These are phyloP conservation scores for Coemansia sp. DNA, from an alignment of 192 early-diverging fungal species.

Conservation along the genomic window DNA sequence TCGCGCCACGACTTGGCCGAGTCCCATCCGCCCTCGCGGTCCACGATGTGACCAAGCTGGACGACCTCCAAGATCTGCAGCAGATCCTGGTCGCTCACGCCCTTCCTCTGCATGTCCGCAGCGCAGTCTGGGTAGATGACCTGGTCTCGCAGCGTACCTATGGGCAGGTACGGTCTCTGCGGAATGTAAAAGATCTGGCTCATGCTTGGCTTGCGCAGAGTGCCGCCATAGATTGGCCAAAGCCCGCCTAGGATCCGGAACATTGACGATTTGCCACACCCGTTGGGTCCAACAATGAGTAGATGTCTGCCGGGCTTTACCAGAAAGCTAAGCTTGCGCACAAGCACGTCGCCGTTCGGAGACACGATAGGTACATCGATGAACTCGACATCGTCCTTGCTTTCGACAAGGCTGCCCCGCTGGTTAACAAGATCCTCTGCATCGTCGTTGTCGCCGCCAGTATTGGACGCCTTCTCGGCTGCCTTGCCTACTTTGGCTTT, in stretches of 20 bases:
- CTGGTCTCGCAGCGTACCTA: conserved; percentile 95
- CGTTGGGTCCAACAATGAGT: conserved; percentile 93
- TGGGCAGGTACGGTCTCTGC: conserved; percentile 94
- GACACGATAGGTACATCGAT: conserved; percentile 89
- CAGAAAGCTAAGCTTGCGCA: conserved; percentile 82
- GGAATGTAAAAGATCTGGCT: conserved; percentile 97
- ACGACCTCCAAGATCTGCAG: conserved; percentile 79
- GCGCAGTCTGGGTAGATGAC: conserved; percentile 94
- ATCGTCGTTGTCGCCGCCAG: background rate
- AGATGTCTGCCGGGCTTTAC: conserved; percentile 89
- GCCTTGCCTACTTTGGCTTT: conserved; percentile 61
- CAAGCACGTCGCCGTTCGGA: conserved; percentile 92
- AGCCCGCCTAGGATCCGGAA: conserved; percentile 95
- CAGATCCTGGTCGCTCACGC: conserved; percentile 77
- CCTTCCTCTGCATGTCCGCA: conserved; percentile 72
- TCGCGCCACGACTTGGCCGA: conserved; percentile 85
- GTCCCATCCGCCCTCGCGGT: conserved; percentile 90
- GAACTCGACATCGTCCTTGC: conserved; percentile 80
- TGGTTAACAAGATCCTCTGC: conserved; percentile 55
- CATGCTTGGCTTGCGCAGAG: conserved; percentile 70
- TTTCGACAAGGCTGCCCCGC: conserved; percentile 68
- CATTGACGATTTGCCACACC: conserved; percentile 90
- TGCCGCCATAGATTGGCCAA: conserved; percentile 93
- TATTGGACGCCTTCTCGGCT: conserved; percentile 11
- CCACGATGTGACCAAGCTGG: conserved; percentile 79